Evolutionary conservation across 148 eudicot genomes (phyloP).

Genomic region (Persicaria maculosa): DNA sequence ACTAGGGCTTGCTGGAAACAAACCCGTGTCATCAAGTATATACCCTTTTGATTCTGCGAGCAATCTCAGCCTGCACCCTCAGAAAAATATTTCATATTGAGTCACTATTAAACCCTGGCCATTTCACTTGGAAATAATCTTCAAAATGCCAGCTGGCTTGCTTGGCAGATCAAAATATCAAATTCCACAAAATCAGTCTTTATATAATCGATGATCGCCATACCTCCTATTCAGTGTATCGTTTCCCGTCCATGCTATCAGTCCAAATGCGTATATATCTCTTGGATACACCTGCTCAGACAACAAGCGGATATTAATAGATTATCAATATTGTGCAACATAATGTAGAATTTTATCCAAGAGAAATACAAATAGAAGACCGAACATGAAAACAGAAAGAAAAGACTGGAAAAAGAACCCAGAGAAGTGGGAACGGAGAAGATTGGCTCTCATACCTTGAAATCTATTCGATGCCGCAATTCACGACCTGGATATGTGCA

Average conservation of each 20-base stretch:
- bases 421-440: neutral
- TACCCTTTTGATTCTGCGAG: slow-evolving; percentile 86
- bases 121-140: neutral
- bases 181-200: neutral
- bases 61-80: slow-evolving; percentile 64
- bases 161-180: neutral
- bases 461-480: slow-evolving; percentile 86
- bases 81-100: neutral
- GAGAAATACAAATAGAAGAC: neutral
- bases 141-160: no score
- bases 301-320: neutral
- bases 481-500: slow-evolving; percentile 94
- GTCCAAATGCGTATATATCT: slow-evolving; percentile 79
- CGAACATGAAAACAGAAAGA: neutral
- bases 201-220: neutral
- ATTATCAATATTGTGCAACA: neutral
- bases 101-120: neutral
- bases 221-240: slow-evolving; percentile 90
- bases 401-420: neutral
- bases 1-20: slow-evolving; percentile 71
- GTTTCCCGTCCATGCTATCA: slow-evolving; percentile 95
- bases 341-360: neutral
- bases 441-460: slow-evolving; percentile 45
- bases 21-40: slow-evolving; percentile 80
- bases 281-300: slow-evolving; percentile 69